These are phyloP conservation scores for Perkinsus olseni DNA, from an alignment of 169 alveolate species.

Conservation along the genomic window DNA sequence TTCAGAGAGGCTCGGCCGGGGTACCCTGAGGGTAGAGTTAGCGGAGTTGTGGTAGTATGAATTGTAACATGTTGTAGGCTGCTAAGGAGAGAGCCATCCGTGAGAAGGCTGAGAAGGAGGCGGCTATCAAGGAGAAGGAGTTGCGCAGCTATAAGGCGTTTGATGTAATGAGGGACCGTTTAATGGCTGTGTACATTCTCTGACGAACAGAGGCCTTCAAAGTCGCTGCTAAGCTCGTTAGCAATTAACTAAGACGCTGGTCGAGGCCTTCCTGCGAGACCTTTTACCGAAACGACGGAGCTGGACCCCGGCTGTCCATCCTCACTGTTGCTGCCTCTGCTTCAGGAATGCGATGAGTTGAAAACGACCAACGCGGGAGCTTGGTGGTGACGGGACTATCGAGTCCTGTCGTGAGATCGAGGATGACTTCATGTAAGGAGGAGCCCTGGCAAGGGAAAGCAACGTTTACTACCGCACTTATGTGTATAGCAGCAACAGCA, in stretches of 20 bases:
- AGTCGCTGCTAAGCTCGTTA: too few relatives aligned
- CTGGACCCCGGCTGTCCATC: too few relatives aligned
- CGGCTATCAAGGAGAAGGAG: not conserved
- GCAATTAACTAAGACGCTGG: too few relatives aligned
- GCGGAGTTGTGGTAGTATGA: not conserved
- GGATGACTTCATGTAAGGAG: slow-evolving; percentile 20
- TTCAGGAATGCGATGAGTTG: not conserved
- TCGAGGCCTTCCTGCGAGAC: too few relatives aligned
- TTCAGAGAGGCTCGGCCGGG: too few relatives aligned
- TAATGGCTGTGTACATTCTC: too few relatives aligned
- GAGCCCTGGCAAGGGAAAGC: not conserved
- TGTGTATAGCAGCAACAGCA: not conserved
- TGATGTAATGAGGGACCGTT: not conserved
- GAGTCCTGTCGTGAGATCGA: slow-evolving; percentile 26
- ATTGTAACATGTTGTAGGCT: not conserved
- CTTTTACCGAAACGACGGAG: not conserved
- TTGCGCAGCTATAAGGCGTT: not conserved
- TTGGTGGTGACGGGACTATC: slow-evolving; percentile 27
- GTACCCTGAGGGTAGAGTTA: not conserved
- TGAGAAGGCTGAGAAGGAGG: slow-evolving; percentile 6
- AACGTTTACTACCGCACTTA: not conserved
- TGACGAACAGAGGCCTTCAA: too few relatives aligned
- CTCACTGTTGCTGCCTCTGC: not conserved
- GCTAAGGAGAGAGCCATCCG: not conserved
- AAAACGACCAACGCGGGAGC: not conserved